Evolutionary conservation across 768 basidiomycete species (phyloP), one percentile per base, ranked within the genome.

Genomic region (Boletus rubroflammeus): DNA sequence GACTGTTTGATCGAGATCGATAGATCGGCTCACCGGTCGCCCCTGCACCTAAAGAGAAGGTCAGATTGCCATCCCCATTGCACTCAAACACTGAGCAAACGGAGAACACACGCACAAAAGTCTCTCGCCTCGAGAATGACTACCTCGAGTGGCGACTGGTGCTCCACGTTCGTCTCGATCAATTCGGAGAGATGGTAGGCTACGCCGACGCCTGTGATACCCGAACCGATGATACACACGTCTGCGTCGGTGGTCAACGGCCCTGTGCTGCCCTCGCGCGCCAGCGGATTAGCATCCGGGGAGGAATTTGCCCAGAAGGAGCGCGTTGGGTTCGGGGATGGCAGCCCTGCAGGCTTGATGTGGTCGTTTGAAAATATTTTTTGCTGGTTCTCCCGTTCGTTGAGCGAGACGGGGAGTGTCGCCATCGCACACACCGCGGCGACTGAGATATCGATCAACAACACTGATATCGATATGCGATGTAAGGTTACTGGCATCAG

Each of bases 111-210:
- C 89, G 72, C 23, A 92, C 93, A 89, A 68, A 94, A 87, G 63
- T 91, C 86, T 61, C 94, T 75, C 5, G 92, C 94, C 64, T 96
- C 93, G 9, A 97, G 68, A 13, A 95, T 73, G 17, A 85, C 82
- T 0, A 85, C 76, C 29, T 73, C 82, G 41, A 81, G 57, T 17
- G 75, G 62, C 38, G 59, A 60, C 32, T 56, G 51, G 35, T 45
- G 23, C 4, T 26, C 9, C 15, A 17, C n/a, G 39, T 26, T 21
- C 7, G 56, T 38, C 55, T 21, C 21, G 36, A 48, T 60, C 8
- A 61, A 59, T 47, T 75, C 73, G 3, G 82, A 73, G 32, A 93
- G 73, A 64, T 92, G 87, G 67, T 88, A 91, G 7, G 88, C 87
- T 5, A 82, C 78, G 19, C 83, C 81, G 7, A 88, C 78, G 17